These are phyloP conservation scores for Plenodomus lindquistii DNA, from an alignment of 2,329 filamentous ascomycete genomes.

Conservation along the genomic window DNA sequence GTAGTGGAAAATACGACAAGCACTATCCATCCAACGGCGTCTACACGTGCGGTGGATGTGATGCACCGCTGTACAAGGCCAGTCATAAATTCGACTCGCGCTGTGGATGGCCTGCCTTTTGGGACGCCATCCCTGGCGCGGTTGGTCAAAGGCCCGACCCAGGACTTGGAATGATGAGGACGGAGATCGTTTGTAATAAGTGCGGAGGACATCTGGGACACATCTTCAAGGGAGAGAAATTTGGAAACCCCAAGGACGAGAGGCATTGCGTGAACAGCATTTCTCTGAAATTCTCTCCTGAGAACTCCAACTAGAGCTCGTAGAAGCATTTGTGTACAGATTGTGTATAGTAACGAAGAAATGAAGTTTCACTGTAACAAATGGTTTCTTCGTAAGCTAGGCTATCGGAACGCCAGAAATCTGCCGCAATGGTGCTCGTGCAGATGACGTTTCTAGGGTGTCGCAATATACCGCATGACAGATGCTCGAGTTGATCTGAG, in stretches of 20 bases:
- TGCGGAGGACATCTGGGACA: constrained; percentile 92
- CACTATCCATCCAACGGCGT: constrained; percentile 76
- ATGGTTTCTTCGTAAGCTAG: too few relatives aligned
- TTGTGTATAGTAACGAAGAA: neutral
- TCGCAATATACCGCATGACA: too few relatives aligned
- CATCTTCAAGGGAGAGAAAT: constrained; percentile 90
- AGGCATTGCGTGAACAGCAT: constrained; percentile 96
- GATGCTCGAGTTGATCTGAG: too few relatives aligned
- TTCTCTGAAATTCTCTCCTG: constrained; percentile 80
- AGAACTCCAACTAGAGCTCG: too few relatives aligned
- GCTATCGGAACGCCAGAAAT: too few relatives aligned
- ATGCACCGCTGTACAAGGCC: constrained; percentile 87
- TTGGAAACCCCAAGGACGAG: constrained; percentile 85
- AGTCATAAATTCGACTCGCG: constrained; percentile 94
- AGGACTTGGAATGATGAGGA: constrained; percentile 79
- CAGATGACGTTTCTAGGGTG: too few relatives aligned
- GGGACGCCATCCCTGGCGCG: constrained; percentile 89
- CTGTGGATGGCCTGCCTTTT: constrained; percentile 98
- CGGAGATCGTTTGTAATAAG: constrained; percentile 91
- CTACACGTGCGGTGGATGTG: constrained; percentile 86
- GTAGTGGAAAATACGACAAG: constrained; percentile 83
- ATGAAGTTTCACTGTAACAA: too few relatives aligned
- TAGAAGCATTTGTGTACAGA: too few relatives aligned
- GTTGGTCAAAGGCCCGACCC: constrained; percentile 80
- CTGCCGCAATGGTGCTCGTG: too few relatives aligned